phyloP scores from a whole-genome alignment of 257 asterid genomes.

The Ballota nigra region DNA sequence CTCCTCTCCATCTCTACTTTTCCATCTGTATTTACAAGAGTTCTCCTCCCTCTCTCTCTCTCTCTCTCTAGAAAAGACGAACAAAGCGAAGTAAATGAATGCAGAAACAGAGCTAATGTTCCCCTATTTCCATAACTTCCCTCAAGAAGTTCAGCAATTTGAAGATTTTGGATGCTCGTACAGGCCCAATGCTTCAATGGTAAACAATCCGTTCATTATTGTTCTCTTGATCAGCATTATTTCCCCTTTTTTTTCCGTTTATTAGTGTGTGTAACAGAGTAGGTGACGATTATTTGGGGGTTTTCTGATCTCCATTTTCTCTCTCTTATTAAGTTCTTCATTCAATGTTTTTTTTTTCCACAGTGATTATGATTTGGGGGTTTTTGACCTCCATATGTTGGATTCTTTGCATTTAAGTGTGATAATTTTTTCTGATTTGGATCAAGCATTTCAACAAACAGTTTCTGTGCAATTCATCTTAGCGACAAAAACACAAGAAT shows the following conservation, averaged over 20 bases:
- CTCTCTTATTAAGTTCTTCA: neutral
- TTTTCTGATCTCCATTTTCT: constrained; percentile 17
- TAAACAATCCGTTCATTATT: constrained; percentile 17
- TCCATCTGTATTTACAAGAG: constrained; percentile 14
- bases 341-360: neutral
- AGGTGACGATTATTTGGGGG: neutral
- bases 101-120: constrained; percentile 64
- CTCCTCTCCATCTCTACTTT: constrained; percentile 20
- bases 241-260: neutral
- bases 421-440: neutral
- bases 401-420: neutral
- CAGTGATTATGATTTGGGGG: neutral
- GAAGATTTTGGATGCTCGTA: constrained; percentile 54
- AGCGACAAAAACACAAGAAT: neutral
- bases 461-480: constrained; percentile 3
- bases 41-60: neutral
- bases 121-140: constrained; percentile 60
- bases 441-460: constrained; percentile 18
- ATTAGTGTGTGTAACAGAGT: neutral
- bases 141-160: constrained; percentile 59
- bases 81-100: constrained; percentile 48
- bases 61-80: neutral
- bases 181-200: constrained; percentile 59
- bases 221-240: constrained; percentile 21
- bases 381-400: constrained; percentile 9